Evolutionary conservation across 140 eudicot species (phyloP).

Genomic region (Erigeron philadelphicus): DNA sequence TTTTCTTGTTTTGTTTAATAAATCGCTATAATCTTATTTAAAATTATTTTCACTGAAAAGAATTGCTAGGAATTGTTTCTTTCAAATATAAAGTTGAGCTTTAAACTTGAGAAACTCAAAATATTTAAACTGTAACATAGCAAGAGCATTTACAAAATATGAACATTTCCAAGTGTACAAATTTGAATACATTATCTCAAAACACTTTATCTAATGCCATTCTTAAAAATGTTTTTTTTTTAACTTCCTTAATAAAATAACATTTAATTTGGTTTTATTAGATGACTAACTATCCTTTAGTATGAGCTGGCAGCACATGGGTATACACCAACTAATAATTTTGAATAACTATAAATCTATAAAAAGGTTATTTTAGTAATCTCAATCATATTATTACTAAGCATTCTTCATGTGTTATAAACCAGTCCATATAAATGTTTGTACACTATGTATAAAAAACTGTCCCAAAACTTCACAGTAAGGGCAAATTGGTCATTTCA

Average conservation of each 20-base stretch:
- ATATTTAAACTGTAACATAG: too few species aligned
- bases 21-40: conserved; percentile 5
- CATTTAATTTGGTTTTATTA: conserved; percentile 2
- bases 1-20: background rate
- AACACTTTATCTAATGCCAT: too few species aligned
- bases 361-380: conserved; percentile 27
- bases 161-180: too few species aligned
- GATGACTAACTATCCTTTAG: conserved; percentile 20
- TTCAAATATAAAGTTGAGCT: background rate
- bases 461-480: background rate
- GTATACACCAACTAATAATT: conserved; percentile 29
- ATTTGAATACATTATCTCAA: too few species aligned
- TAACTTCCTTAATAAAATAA: background rate
- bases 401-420: conserved; percentile 16
- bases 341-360: conserved; percentile 23
- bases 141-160: too few species aligned
- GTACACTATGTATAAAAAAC: conserved; percentile 23
- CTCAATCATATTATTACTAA: background rate
- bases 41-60: background rate
- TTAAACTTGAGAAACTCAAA: background rate
- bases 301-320: conserved; percentile 48
- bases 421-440: background rate
- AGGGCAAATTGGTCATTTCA: conserved; percentile 22
- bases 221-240: background rate
- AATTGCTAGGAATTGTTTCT: background rate